Evolutionary conservation across 805 yeast genomes (phyloP).

Genomic region (Candida alai): DNA sequence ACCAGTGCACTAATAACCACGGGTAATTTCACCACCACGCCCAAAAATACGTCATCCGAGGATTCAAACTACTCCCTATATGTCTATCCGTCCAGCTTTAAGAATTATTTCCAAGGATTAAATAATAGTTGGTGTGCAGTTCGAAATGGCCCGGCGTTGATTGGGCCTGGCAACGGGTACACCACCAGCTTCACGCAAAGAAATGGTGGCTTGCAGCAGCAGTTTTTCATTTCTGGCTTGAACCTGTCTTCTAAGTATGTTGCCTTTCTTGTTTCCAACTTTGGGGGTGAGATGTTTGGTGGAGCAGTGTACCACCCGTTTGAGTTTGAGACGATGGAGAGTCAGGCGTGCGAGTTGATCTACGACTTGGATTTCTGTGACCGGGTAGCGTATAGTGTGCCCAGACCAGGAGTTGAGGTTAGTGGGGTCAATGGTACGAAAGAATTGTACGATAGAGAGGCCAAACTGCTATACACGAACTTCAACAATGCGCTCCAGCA

Average conservation of each 20-base stretch:
- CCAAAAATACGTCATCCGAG: too few relatives aligned
- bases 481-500: constrained; percentile 76
- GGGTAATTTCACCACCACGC: constrained; percentile 41
- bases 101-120: constrained; percentile 33
- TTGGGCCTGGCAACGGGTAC: constrained; percentile 18
- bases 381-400: constrained; percentile 85
- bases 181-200: constrained; percentile 39
- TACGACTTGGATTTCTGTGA: constrained; percentile 74
- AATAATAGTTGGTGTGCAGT: constrained; percentile 72
- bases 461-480: constrained; percentile 52
- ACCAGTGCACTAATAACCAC: constrained; percentile 64
- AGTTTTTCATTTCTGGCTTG: constrained; percentile 59
- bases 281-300: constrained; percentile 39
- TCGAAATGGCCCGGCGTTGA: constrained; percentile 44
- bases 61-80: constrained; percentile 45
- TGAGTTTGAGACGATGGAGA: constrained; percentile 51
- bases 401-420: constrained; percentile 31
- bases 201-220: constrained; percentile 51
- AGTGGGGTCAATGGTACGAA: constrained; percentile 10
- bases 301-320: constrained; percentile 61
- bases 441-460: constrained; percentile 59
- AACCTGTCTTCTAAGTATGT: constrained; percentile 58
- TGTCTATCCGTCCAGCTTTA: constrained; percentile 42
- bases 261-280: constrained; percentile 52
- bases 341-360: constrained; percentile 65